Evolutionary conservation across 73 alveolate genomes (phyloP), one percentile per base, ranked within the genome.

Genomic region (Durusdinium trenchii): DNA sequence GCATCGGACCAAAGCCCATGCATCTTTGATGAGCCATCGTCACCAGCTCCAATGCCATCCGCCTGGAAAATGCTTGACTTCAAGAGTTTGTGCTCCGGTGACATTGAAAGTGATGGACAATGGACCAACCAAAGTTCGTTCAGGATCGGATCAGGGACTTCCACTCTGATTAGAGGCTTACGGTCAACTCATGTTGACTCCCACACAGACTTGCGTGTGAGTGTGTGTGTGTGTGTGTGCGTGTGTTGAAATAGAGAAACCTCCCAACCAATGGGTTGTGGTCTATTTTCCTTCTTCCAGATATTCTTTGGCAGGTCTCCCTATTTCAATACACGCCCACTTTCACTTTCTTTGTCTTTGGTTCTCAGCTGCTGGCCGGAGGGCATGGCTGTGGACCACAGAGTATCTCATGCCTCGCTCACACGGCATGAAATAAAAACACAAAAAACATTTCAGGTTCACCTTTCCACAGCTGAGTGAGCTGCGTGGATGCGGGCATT

Each of bases 341-440:
- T 67, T 32, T 18, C 42, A 46, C 26, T 5, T 42, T 42, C 90
- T 79, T 32, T 28, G 46, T 0, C n/a, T 52, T 46, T 6, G 23
- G 36, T 67, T 7, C 42, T 26, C 48, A 61, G 95, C 23, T 14
- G 6, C 20, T 35, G n/a, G 51, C 96, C 45, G 96, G 96, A 38
- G 96, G 96, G 96, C 85, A 61, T 42, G 96, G 96, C 71, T 89
- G 96, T 9, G 96, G 96, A 46, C 96, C 96, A n/a, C 96, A 89
- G 45, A 89, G 86, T 42, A 89, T 48, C 86, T 89, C 96, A 40
- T 45, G 96, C 96, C 96, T 89, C 23, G 28, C 47, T 2, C 51
- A 4, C 86, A 40, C 30, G 54, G 47, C 28, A 32, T 35, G n/a
- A n/a, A 60, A 32, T 60, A 23, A 32, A 23, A 23, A 23, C 30